Evolutionary conservation across 805 yeast genomes (phyloP).

Genomic region (Cyberlindnera saturnus): DNA sequence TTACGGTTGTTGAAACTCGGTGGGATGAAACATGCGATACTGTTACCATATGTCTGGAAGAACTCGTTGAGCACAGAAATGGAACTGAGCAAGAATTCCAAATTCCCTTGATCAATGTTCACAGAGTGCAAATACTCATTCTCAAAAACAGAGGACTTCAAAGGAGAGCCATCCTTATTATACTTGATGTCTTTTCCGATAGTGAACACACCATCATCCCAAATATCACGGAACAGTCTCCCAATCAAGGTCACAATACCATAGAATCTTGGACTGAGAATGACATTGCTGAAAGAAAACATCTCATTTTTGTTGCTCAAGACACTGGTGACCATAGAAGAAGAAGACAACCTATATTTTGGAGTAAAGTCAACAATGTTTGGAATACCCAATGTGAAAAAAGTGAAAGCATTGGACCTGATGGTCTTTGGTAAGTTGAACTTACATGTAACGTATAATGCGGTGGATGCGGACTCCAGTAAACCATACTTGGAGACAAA

Average conservation of each 20-base stretch:
- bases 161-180: slow-evolving; percentile 26
- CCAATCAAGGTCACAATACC: slow-evolving; percentile 78
- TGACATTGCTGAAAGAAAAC: slow-evolving; percentile 62
- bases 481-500: slow-evolving; percentile 78
- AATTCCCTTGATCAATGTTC: slow-evolving; percentile 41
- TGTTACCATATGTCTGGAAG: slow-evolving; percentile 57
- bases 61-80: slow-evolving; percentile 63
- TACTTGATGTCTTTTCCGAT: slow-evolving; percentile 28
- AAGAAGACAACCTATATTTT: slow-evolving; percentile 23
- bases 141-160: slow-evolving; percentile 29
- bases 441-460: slow-evolving; percentile 78
- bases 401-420: slow-evolving; percentile 37
- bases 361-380: slow-evolving; percentile 38
- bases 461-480: slow-evolving; percentile 85
- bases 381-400: slow-evolving; percentile 37
- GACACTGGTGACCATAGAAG: slow-evolving; percentile 19
- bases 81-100: slow-evolving; percentile 68
- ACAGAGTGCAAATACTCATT: slow-evolving; percentile 33
- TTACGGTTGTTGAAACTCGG: slow-evolving; percentile 38
- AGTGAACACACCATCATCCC: slow-evolving; percentile 69
- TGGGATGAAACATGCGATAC: slow-evolving; percentile 56
- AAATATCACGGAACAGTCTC: slow-evolving; percentile 69
- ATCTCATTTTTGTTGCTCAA: slow-evolving; percentile 11
- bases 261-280: slow-evolving; percentile 84
- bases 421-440: slow-evolving; percentile 51